These are phyloP conservation scores for Zymoseptoria brevis DNA, from an alignment of 2,329 filamentous ascomycete species.

Conservation along the genomic window DNA sequence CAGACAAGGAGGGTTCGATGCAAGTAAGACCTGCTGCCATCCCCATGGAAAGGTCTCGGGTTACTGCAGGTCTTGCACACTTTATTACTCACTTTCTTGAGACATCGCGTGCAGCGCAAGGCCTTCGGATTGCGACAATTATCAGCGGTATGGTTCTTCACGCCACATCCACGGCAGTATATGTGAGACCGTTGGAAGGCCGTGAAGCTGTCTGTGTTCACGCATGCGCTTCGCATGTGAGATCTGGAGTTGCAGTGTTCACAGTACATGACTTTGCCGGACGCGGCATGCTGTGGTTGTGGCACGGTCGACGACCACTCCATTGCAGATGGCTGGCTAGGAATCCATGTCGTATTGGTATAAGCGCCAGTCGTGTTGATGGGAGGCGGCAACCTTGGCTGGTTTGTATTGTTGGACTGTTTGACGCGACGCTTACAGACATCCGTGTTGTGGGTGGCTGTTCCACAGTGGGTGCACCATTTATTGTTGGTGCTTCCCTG, in stretches of 20 bases:
- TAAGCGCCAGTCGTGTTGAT: background rate
- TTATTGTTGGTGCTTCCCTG: background rate
- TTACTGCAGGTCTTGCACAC: too few species aligned
- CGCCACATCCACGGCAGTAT: background rate
- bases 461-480: background rate
- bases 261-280: conserved; percentile 1
- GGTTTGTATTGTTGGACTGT: background rate
- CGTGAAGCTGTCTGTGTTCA: background rate
- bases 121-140: conserved; percentile 4
- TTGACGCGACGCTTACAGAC: background rate
- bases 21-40: too few species aligned
- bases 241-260: conserved; percentile 3
- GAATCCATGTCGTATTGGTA: background rate
- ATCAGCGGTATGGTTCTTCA: background rate
- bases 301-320: background rate
- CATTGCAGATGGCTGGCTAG: background rate
- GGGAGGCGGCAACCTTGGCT: background rate
- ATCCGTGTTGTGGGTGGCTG: background rate
- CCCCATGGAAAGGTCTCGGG: too few species aligned
- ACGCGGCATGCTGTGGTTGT: background rate
- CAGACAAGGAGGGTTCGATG: too few species aligned
- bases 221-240: conserved; percentile 1
- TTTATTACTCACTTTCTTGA: background rate
- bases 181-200: background rate
- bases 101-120: background rate